Evolutionary conservation across 1,284 basidiomycete species (phyloP).

Genomic region (Malassezia vespertilionis): DNA sequence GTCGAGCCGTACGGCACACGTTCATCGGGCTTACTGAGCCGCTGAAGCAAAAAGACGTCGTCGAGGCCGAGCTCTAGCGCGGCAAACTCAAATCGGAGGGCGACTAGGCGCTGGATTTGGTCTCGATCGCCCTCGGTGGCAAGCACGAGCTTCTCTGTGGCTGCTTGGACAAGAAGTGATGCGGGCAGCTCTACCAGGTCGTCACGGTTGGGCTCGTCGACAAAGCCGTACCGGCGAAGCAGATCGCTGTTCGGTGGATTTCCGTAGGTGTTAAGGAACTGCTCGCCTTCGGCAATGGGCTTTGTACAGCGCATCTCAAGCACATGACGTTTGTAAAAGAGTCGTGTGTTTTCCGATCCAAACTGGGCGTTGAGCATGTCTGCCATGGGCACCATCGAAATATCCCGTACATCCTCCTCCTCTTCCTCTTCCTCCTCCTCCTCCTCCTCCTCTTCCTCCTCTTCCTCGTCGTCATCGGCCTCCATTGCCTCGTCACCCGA

Average conservation of each 20-base stretch:
- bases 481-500: slow-evolving; percentile 12
- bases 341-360: slow-evolving; percentile 54
- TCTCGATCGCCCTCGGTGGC: not conserved
- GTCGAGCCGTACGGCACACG: slow-evolving; percentile 23
- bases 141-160: slow-evolving; percentile 3
- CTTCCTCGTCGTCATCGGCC: slow-evolving; percentile 38
- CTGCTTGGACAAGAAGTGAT: slow-evolving; percentile 58
- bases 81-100: slow-evolving; percentile 29
- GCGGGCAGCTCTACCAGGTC: slow-evolving; percentile 78
- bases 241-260: slow-evolving; percentile 91
- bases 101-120: slow-evolving; percentile 16
- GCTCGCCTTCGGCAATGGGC: slow-evolving; percentile 64
- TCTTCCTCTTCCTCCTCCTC: slow-evolving; percentile 24
- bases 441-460: slow-evolving; percentile 22
- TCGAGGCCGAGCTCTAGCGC: slow-evolving; percentile 34
- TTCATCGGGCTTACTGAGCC: slow-evolving; percentile 28
- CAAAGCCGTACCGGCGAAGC: slow-evolving; percentile 81
- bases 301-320: slow-evolving; percentile 74
- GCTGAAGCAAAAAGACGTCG: slow-evolving; percentile 33
- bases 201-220: slow-evolving; percentile 76
- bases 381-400: slow-evolving; percentile 92
- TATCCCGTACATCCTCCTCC: slow-evolving; percentile 53
- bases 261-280: slow-evolving; percentile 89
- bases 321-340: slow-evolving; percentile 65
- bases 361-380: slow-evolving; percentile 58